These are phyloP conservation scores for Syncephalastrum racemosum DNA, from an alignment of 371 early-diverging fungal genomes.

Conservation along the genomic window DNA sequence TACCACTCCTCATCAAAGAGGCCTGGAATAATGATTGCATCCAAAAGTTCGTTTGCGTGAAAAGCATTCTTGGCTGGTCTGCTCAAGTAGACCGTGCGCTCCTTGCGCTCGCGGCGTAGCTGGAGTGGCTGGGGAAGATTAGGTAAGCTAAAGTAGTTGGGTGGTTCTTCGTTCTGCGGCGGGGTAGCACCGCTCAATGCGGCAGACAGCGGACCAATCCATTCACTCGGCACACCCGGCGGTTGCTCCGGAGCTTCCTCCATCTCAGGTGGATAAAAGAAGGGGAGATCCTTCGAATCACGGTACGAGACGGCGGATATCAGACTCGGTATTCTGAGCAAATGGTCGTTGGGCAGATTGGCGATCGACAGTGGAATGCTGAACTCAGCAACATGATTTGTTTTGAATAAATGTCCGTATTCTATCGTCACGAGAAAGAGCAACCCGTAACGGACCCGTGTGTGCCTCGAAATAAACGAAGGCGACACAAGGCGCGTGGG, in stretches of 20 bases:
- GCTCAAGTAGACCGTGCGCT: constrained; percentile 34
- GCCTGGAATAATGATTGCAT: constrained; percentile 31
- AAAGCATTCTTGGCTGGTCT: constrained; percentile 25
- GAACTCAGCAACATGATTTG: constrained; percentile 29
- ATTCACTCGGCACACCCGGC: constrained; percentile 18
- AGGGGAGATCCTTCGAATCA: constrained; percentile 33
- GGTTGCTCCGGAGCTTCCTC: constrained; percentile 35
- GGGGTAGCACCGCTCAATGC: constrained; percentile 18
- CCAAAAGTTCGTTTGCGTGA: constrained; percentile 24
- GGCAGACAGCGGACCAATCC: constrained; percentile 23
- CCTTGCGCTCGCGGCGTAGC: constrained; percentile 33
- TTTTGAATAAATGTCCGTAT: constrained; percentile 38
- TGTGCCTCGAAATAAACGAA: constrained; percentile 43
- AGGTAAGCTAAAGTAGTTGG: constrained; percentile 43
- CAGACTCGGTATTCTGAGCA: constrained; percentile 37
- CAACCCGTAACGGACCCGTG: constrained; percentile 45
- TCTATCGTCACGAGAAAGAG: constrained; percentile 31
- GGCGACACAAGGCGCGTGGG: constrained; percentile 51
- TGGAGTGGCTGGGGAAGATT: constrained; percentile 31
- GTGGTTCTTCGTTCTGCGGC: constrained; percentile 41
- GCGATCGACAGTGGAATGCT: constrained; percentile 42
- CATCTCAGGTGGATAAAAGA: constrained; percentile 40
- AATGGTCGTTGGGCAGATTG: constrained; percentile 43
- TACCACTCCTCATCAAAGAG: constrained; percentile 22
- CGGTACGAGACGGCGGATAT: constrained; percentile 32